A percentile compares a stretch with the other conserved stretches of the same genome.
These are phyloP conservation scores for Speleostelium caveatum DNA, from an alignment of 78 protist genomes.

Conservation along the genomic window DNA sequence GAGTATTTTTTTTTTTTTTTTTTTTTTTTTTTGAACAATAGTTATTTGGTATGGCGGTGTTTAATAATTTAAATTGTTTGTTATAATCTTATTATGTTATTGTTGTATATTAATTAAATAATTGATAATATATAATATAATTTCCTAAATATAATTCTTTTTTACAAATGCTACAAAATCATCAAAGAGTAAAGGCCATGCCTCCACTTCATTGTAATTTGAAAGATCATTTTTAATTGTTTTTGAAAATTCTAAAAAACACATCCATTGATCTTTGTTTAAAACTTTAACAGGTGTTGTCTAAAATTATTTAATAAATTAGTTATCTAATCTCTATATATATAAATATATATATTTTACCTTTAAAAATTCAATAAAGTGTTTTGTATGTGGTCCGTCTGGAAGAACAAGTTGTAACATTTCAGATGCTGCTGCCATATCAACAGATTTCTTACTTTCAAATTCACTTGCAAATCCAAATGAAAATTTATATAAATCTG, in stretches of 20 bases:
- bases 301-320: too few relatives aligned
- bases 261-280: constrained; percentile 66
- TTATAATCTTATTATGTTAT: too few relatives aligned
- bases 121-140: too few relatives aligned
- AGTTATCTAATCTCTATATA: too few relatives aligned
- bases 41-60: too few relatives aligned
- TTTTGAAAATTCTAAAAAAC: constrained; percentile 77
- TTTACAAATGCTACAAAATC: too few relatives aligned
- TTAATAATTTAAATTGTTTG: too few relatives aligned
- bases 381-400: constrained; percentile 46
- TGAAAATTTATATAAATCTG: constrained; percentile 59
- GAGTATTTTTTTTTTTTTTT: too few relatives aligned
- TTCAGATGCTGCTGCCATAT: constrained; percentile 35
- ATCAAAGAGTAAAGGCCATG: constrained; percentile 8
- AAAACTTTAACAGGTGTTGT: constrained; percentile 34
- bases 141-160: too few relatives aligned
- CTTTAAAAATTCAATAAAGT: constrained; percentile 28
- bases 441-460: constrained; percentile 43
- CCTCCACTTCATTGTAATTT: constrained; percentile 53
- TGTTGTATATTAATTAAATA: too few relatives aligned
- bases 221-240: constrained; percentile 68
- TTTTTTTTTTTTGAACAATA: too few relatives aligned
- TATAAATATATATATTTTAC: too few relatives aligned
- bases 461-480: constrained; percentile 68
- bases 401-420: constrained; percentile 54